Conservation (phyloP, 371 early-diverging fungal genomes). For the Mucor racemosus region DNA sequence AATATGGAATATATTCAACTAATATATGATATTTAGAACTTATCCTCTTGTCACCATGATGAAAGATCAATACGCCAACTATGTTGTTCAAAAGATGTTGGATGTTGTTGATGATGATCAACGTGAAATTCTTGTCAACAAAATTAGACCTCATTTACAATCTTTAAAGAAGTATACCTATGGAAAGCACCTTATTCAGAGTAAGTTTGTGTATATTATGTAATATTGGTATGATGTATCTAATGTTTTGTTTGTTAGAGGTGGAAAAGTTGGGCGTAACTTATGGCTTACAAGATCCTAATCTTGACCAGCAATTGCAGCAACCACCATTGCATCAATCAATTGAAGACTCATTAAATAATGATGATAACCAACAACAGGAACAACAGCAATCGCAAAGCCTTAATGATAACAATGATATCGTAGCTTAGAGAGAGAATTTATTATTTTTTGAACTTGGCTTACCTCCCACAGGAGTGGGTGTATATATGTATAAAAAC, state of each 20-base stretch:
- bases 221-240: background rate
- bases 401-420: background rate
- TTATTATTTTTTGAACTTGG: background rate
- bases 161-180: conserved; percentile 94
- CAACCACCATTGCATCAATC: background rate
- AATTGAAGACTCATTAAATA: background rate
- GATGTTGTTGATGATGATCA: conserved; percentile 93
- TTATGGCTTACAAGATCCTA: conserved; percentile 11
- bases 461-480: conserved; percentile 20
- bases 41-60: conserved; percentile 91
- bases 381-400: background rate
- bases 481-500: conserved; percentile 32
- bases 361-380: background rate
- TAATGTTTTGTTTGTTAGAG: conserved; percentile 19
- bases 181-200: conserved; percentile 93
- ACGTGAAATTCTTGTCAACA: conserved; percentile 78
- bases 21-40: conserved; percentile 48
- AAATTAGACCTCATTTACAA: conserved; percentile 87
- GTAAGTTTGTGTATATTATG: conserved; percentile 31
- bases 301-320: background rate
- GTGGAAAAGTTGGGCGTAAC: conserved; percentile 39
- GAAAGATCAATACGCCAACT: conserved; percentile 99
- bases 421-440: conserved; percentile 1
- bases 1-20: background rate
- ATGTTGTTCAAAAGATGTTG: conserved; percentile 99